Conservation (phyloP, 148 eudicot genomes). For the Camellia lanceoleosa region DNA sequence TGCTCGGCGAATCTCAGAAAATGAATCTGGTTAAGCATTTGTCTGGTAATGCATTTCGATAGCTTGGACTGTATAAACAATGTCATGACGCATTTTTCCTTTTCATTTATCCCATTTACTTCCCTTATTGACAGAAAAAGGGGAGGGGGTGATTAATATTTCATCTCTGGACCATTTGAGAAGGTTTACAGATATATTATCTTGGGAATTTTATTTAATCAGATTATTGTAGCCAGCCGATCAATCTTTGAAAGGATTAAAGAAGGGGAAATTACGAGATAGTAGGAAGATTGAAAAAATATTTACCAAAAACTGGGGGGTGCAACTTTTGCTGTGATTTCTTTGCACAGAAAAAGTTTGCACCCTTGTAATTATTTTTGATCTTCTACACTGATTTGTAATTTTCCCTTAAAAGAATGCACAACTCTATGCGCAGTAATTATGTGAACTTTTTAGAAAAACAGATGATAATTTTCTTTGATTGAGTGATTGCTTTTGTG, state of each 20-base stretch:
- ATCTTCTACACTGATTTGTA: too few species aligned
- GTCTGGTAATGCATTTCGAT: slow-evolving; percentile 33
- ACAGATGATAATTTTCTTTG: neutral
- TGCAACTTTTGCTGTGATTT: too few species aligned
- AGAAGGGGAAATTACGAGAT: too few species aligned
- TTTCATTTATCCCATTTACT: neutral
- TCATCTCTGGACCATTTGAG: neutral
- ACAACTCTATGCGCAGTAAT: neutral
- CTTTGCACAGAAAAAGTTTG: too few species aligned
- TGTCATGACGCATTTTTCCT: neutral
- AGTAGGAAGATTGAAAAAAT: too few species aligned
- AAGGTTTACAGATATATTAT: neutral
- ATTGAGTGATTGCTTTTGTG: neutral
- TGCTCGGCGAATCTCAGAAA: slow-evolving; percentile 42
- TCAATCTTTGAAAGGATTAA: neutral
- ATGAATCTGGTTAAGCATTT: slow-evolving; percentile 21
- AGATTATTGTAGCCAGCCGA: neutral
- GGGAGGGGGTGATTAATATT: neutral
- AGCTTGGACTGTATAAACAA: neutral
- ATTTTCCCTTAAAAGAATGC: neutral
- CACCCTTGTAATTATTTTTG: too few species aligned
- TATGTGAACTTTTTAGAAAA: neutral
- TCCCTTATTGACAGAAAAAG: neutral
- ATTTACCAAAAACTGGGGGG: too few species aligned
- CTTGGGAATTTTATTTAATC: neutral